Evolutionary conservation across 495 filamentous ascomycete genomes (phyloP), one percentile per base, ranked within the genome.

Genomic region (Penicillium ochrochloron): DNA sequence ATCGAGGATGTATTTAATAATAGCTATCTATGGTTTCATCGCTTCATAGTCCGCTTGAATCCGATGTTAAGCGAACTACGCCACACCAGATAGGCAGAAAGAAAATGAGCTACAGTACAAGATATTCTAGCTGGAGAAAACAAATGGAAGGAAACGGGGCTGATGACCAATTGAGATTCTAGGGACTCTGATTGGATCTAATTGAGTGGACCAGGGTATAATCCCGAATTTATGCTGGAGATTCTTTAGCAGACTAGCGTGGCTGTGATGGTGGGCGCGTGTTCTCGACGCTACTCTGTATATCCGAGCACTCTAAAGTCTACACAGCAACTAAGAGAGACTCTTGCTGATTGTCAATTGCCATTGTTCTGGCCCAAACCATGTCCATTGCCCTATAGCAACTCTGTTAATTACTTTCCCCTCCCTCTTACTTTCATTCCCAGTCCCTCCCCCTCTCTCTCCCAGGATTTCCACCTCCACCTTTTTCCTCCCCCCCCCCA

Each of bases 161-260:
- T 7, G 41, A 56, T 67, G 60, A 63, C 61, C 52, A 67, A 67
- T 61, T 33, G 35, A 14, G 31, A 57, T 59, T 60, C 8, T n/a
- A n/a, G 9, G 1, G 23, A 21, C 15, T 4, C 0, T 63, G 61
- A 67, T 67, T 67, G 65, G 65, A 14, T 7, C 1, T 29, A 51
- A 1, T 15, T 1, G 48, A 51, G 48, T 51, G 42, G 42, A 8
- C 21, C 42, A 21, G 42, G 5, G 17, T 19, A 19, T 19, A 37
- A 37, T 37, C 14, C 10, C 2, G 10, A 1, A 17, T n/a, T n/a
- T n/a, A n/a, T n/a, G n/a, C n/a, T n/a, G n/a, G n/a, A n/a, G n/a
- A 2, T 12, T 4, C 35, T 39, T 10, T 6, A 15, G 50, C 23
- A 27, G 50, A 14, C 8, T 6, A 33, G 56, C 25, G 35, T 35